phyloP scores from a whole-genome alignment of 257 asterid species.

The Verbascum thapsus region DNA sequence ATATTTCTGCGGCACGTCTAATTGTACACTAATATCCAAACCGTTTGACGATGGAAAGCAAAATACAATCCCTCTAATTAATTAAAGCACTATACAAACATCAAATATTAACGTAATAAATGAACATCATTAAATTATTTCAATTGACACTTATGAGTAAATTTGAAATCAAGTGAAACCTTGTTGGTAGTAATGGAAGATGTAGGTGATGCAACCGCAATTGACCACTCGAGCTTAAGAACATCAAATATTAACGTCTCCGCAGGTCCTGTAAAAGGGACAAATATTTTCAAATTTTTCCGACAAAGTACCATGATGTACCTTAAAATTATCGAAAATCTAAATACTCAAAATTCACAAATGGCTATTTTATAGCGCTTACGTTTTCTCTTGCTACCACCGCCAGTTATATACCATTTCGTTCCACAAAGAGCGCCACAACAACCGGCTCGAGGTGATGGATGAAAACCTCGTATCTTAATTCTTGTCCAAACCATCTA shows the following conservation, averaged over 20 bases:
- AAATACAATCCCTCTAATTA: constrained; percentile 14
- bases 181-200: constrained; percentile 85
- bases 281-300: no score
- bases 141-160: constrained; percentile 12
- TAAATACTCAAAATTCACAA: no score
- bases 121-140: not conserved
- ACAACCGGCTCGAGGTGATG: constrained; percentile 98
- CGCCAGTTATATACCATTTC: constrained; percentile 96
- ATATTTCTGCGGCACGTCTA: no score
- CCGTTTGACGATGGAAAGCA: no score
- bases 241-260: constrained; percentile 90
- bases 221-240: constrained; percentile 87
- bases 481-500: constrained; percentile 98
- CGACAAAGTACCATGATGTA: no score
- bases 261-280: constrained; percentile 62
- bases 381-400: constrained; percentile 95
- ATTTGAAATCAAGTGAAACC: constrained; percentile 47
- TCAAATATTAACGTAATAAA: not conserved
- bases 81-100: not conserved
- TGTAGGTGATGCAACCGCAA: constrained; percentile 72
- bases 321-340: no score
- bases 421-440: constrained; percentile 93
- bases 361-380: constrained; percentile 35
- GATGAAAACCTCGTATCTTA: constrained; percentile 85
- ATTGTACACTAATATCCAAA: no score